Base-by-base conservation (phyloP, 2,329 filamentous ascomycete genomes). In the Fusarium poae region DNA sequence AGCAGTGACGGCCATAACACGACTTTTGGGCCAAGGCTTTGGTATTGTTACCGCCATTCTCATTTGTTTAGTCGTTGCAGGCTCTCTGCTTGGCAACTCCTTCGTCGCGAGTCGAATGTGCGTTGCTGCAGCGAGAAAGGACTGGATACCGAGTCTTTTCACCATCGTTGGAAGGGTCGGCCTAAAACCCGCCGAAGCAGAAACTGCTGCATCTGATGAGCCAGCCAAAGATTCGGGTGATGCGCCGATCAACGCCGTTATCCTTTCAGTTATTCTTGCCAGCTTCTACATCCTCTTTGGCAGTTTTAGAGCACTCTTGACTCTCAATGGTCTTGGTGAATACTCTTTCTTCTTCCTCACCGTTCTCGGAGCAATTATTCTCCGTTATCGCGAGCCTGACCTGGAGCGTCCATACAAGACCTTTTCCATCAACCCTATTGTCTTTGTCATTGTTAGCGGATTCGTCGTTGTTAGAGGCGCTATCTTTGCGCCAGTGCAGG, bases 271-370 rank as follows among this genome's bases (percentile, higher is more conserved):
- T 0, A 20, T 82, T 1, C 78, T 88, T 0, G 85, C 86, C 0
- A 74, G 86, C 0, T 57, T 88, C 2, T 90, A 90, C 74, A 88
- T 90, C 32, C 71, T 88, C 2, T 79, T 88, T 0, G 88, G 88
- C 20, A 87, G 82, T 74, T 90, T 90, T 78, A 83, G 88, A 34
- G 84, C 85, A 1, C 82, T 90, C 0, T 72, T 90, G 13, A 89
- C 87, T 0, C 88, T 88, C 67, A 88, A 87, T 52, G 86, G 86
- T 0, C 77, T 88, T 6, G 86, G 85, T 16, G 86, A 88, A 70
- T 90, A 87, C 73, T 84, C 88, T 0, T 90, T 90, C 76, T 90
- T 90, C 78, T 88, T 90, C 71, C 80, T 89, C 30, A 87, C 88
- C 0, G 87, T 89, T 0, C 70, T 89, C 0, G 88, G 88, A 0